These are phyloP conservation scores for Kalanchoe fedtschenkoi DNA, from an alignment of 164 flowering plant species.

Conservation along the genomic window DNA sequence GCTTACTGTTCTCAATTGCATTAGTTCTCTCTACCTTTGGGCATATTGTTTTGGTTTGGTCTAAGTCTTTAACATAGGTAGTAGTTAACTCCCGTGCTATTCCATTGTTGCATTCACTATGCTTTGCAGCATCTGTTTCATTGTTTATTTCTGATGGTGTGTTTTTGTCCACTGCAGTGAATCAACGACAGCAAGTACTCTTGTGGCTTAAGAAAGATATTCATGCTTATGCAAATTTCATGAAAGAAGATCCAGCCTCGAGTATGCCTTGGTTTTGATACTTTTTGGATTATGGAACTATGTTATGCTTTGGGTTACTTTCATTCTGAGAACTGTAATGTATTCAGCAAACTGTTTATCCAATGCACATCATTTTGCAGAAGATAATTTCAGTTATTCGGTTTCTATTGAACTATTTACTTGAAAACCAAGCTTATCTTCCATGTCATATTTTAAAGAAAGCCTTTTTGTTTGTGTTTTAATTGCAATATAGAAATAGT, in stretches of 20 bases:
- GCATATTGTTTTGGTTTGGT: no score
- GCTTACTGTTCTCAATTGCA: not conserved
- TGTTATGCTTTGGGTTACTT: not conserved
- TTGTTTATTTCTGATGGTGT: not conserved
- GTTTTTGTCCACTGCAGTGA: conserved; percentile 39
- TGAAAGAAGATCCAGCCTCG: not conserved
- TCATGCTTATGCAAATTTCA: not conserved
- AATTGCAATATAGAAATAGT: no score
- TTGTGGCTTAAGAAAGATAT: conserved; percentile 50
- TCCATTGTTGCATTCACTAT: not conserved
- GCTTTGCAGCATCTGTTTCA: not conserved
- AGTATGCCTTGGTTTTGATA: not conserved
- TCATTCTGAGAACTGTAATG: not conserved
- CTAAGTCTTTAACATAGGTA: no score
- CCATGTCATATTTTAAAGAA: no score
- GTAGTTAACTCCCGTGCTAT: no score
- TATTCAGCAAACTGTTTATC: not conserved
- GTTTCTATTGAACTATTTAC: no score
- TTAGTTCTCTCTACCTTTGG: not conserved
- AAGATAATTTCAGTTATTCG: no score
- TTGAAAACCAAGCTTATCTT: no score
- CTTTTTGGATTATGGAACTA: not conserved
- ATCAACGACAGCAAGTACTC: conserved; percentile 88
- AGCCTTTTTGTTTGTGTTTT: no score
- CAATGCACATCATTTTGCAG: no score